Percentiles rank a stretch among this genome's conserved stretches.
These are phyloP conservation scores for Arabidopsis hybrid DNA, from an alignment of 441 rosid genomes.

Conservation along the genomic window DNA sequence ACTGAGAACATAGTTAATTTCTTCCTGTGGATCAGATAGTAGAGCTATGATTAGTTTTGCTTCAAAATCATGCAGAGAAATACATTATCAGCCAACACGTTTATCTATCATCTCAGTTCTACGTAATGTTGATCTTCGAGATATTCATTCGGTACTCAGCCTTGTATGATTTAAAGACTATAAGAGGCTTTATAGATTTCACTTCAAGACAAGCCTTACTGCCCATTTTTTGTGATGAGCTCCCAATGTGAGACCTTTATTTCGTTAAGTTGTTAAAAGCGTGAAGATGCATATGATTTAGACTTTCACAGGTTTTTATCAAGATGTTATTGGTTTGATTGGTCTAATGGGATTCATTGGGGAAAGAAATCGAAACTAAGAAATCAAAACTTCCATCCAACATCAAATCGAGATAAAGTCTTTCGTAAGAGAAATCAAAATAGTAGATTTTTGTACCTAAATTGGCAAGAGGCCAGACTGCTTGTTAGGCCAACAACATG, in stretches of 20 bases:
- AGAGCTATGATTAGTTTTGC: conserved; percentile 1
- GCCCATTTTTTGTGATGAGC: too few species aligned
- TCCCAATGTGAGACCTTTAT: neutral
- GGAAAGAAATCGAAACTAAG: neutral
- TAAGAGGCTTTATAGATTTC: too few species aligned
- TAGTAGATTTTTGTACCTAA: conserved; percentile 56
- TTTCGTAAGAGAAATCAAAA: neutral
- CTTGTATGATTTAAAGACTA: conserved; percentile 6
- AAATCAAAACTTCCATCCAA: conserved; percentile 13
- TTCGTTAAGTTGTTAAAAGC: neutral
- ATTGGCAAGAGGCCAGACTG: conserved; percentile 90
- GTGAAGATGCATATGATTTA: neutral
- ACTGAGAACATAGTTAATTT: conserved; percentile 78
- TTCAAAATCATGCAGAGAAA: neutral
- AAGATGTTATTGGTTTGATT: neutral
- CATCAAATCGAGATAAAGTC: neutral
- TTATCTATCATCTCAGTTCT: neutral
- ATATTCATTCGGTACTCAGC: neutral
- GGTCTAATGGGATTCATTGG: neutral
- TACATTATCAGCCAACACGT: neutral
- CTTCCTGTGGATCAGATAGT: conserved; percentile 61
- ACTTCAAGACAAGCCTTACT: too few species aligned
- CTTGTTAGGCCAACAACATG: conserved; percentile 86
- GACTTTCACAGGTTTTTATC: neutral
- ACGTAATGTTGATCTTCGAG: neutral